Evolutionary conservation across 2,329 filamentous ascomycete species (phyloP).

Genomic region (Xylariaceae sp.): DNA sequence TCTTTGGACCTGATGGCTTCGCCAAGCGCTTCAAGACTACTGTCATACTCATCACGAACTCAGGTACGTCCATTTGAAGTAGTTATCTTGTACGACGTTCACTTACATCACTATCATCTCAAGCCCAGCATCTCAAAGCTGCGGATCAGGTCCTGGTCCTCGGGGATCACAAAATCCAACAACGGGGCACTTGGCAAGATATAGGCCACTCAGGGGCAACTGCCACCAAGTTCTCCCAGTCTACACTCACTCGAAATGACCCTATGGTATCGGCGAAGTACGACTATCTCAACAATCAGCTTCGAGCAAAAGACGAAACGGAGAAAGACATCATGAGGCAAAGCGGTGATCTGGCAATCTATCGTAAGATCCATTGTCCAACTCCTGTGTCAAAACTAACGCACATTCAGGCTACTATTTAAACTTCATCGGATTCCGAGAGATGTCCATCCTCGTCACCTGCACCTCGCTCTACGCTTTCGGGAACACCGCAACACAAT

Average conservation of each 20-base stretch:
- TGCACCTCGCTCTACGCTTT: conserved; percentile 28
- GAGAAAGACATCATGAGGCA: conserved; percentile 20
- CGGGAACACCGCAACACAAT: conserved; percentile 35
- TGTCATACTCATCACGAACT: conserved; percentile 33
- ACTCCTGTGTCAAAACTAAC: not conserved
- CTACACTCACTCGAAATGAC: not conserved
- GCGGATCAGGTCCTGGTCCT: conserved; percentile 42
- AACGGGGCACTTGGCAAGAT: conserved; percentile 39
- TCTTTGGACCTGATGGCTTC: conserved; percentile 30
- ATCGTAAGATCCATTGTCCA: conserved; percentile 25
- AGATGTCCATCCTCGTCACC: conserved; percentile 25
- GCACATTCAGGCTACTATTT: conserved; percentile 7
- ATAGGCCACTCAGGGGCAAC: conserved; percentile 27
- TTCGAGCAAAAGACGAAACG: conserved; percentile 10
- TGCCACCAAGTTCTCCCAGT: conserved; percentile 31
- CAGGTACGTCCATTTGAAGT: conserved; percentile 14
- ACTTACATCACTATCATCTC: not conserved
- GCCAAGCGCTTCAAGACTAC: conserved; percentile 26
- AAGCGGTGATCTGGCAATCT: conserved; percentile 35
- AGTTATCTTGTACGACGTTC: not conserved
- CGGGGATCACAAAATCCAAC: conserved; percentile 30
- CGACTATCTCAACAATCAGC: conserved; percentile 7
- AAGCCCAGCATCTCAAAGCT: conserved; percentile 34
- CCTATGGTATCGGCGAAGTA: not conserved
- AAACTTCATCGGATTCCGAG: conserved; percentile 19